phyloP scores from a whole-genome alignment of 129 eudicot genomes.

The Artemisia tridentata region DNA sequence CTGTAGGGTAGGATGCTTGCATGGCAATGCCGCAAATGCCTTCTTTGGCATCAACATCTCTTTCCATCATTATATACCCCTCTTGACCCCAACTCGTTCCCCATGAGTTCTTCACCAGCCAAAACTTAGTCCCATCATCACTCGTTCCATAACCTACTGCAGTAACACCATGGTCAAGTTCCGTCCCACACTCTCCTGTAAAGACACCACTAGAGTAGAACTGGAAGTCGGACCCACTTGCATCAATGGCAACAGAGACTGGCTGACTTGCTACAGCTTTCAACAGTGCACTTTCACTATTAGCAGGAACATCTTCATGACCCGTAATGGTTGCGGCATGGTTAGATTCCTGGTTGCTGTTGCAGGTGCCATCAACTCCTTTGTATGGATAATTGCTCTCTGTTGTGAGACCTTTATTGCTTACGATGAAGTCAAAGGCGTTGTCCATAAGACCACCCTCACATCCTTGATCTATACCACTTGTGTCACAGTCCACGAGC shows the following conservation, averaged over 20 bases:
- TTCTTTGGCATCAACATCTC: slow-evolving; percentile 31
- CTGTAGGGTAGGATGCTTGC: slow-evolving; percentile 31
- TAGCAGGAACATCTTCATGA: slow-evolving; percentile 34
- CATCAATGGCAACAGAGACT: slow-evolving; percentile 35
- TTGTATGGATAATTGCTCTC: slow-evolving; percentile 29
- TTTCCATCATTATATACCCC: slow-evolving; percentile 36
- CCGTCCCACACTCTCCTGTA: slow-evolving; percentile 34
- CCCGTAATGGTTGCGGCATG: slow-evolving; percentile 26
- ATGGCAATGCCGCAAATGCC: slow-evolving; percentile 34
- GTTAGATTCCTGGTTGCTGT: slow-evolving; percentile 25
- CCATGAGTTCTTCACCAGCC: slow-evolving; percentile 34
- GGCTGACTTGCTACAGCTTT: slow-evolving; percentile 39
- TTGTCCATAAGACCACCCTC: slow-evolving; percentile 30
- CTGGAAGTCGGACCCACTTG: slow-evolving; percentile 37
- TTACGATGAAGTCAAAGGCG: slow-evolving; percentile 27
- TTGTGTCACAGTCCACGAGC: slow-evolving; percentile 33
- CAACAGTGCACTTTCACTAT: slow-evolving; percentile 31
- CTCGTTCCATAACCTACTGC: slow-evolving; percentile 33
- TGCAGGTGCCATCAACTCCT: slow-evolving; percentile 32
- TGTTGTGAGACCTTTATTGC: slow-evolving; percentile 21
- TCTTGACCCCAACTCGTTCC: slow-evolving; percentile 36
- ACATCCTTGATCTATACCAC: slow-evolving; percentile 28
- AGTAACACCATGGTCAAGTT: slow-evolving; percentile 34
- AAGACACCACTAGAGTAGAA: slow-evolving; percentile 28
- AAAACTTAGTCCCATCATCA: slow-evolving; percentile 33